phyloP scores from a whole-genome alignment of 371 early-diverging fungal genomes.

The Rhizopus delemar region DNA sequence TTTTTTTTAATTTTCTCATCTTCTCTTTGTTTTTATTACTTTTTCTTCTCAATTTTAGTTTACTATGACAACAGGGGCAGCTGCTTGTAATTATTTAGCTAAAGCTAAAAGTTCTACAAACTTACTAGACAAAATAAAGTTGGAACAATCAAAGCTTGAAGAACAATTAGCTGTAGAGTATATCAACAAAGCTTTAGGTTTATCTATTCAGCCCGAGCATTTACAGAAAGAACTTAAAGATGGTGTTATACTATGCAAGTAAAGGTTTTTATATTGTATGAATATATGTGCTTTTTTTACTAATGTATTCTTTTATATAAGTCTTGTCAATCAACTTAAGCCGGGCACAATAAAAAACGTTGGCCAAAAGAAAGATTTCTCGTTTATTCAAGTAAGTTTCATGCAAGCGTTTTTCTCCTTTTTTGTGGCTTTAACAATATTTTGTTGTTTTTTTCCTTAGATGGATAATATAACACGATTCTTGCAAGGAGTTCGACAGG shows the following conservation, averaged over 20 bases:
- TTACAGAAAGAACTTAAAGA: slow-evolving; percentile 67
- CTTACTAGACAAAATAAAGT: slow-evolving; percentile 22
- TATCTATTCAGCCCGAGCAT: slow-evolving; percentile 32
- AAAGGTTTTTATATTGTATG: slow-evolving; percentile 21
- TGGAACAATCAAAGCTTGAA: slow-evolving; percentile 29
- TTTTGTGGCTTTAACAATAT: slow-evolving; percentile 6
- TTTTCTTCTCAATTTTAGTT: slow-evolving; percentile 1
- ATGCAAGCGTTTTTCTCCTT: not conserved
- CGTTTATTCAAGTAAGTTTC: slow-evolving; percentile 72
- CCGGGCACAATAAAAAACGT: slow-evolving; percentile 74
- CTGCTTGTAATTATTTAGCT: slow-evolving; percentile 10
- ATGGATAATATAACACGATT: slow-evolving; percentile 82
- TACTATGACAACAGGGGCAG: slow-evolving; percentile 4
- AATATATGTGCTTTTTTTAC: too few species aligned
- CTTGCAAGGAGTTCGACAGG: slow-evolving; percentile 60
- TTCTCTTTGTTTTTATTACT: slow-evolving; percentile 1
- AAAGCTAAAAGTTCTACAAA: slow-evolving; percentile 14
- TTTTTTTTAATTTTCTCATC: not conserved
- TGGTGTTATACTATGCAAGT: slow-evolving; percentile 83
- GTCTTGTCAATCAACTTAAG: slow-evolving; percentile 72
- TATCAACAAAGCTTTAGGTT: slow-evolving; percentile 23
- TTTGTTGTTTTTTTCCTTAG: slow-evolving; percentile 37
- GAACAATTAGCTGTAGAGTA: slow-evolving; percentile 31
- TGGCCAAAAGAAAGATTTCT: slow-evolving; percentile 60
- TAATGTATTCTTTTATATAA: slow-evolving; percentile 19